Base-by-base conservation (phyloP, 345 rosid genomes). In the Melastoma malabathricum region DNA sequence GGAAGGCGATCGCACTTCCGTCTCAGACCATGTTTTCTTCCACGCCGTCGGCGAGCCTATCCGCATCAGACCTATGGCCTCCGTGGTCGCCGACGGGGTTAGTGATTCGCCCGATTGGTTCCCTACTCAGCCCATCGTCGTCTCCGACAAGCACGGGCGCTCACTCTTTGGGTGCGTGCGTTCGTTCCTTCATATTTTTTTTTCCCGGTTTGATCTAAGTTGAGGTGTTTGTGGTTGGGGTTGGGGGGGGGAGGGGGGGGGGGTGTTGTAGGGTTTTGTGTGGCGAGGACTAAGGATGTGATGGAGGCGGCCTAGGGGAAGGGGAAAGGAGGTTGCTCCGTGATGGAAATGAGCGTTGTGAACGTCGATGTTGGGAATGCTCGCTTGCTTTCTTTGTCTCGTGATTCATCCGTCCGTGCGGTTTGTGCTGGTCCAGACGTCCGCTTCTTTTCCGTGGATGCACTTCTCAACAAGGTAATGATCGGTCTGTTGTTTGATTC, bases 71-170 rank as follows among this genome's bases (percentile, higher is more conserved):
- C 38, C 38, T 31, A 9, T 2, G 34, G 48, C 67, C 16, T 10
- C 16, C 20, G 46, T 1, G 10, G 44, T 13, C n/a, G 57, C 3
- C 18, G 52, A 29, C 13, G 57, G 23, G n/a, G 52, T 6, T 10
- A 54, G 44, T 4, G 64, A 70, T 51, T 48, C 78, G 48, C 62
- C 64, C 22, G 68, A 63, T 25, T 69, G 48, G 55, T 79, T 83
- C 65, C 97, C 98, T 1, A 63, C 81, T 44, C 81, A 68, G 55
- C 84, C 97, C 47, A 84, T 92, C 34, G 88, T 89, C 50, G 61
- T 84, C 66, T 79, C 97, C 54, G 70, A 80, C 47, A 61, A 49
- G 51, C 73, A 46, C 57, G 70, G 58, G 46, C 62, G 97, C 88
- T 17, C 80, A 87, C 69, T 57, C 90, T 22, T 75, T 76, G 7